Evolutionary conservation across 352 stramenopile species (phyloP), one percentile per base, ranked within the genome.

Genomic region (Pilasporangium apinafurcum): DNA sequence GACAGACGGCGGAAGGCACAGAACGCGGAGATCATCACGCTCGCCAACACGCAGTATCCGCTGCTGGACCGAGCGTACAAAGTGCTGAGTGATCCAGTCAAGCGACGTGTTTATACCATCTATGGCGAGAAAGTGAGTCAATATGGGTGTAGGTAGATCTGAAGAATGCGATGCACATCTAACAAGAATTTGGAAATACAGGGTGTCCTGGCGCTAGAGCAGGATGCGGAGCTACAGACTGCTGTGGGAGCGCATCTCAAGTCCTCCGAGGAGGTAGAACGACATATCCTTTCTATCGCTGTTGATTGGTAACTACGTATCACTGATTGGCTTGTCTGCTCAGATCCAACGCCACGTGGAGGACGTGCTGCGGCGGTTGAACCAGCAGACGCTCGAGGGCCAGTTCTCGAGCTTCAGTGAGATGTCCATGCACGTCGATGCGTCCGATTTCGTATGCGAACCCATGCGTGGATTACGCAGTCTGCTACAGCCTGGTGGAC

Each of bases 1-100:
- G 84, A 95, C 45, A 70, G 76, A 8, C 70, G 73, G 17, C 63
- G 51, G 27, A 62, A 74, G 36, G 56, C 49, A n/a, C 45, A 59
- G 40, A 69, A 86, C 44, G 52, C 54, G 8, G 55, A 59, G 55
- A 63, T 86, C 13, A 57, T 84, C 20, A 71, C 68, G 14, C 62
- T 83, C 5, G 80, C 80, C 21, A 89, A 89, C 51, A 55, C 68
- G 45, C 71, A 89, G 53, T 92, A 90, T 56, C 74, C 80, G 37
- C 50, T 76, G n/a, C 51, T 92, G 28, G 77, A 92, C 52, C 60
- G 77, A 36, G 80, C 80, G 1, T 92, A 92, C 67, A 90, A 90
- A 48, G 76, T 92, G 40, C 64, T 92, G 2, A 76, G 50, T 29
- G 79, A 88, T 37, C 77, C 72, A 3, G 50, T 82, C 7, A 76